Percentiles rank a stretch among this genome's conserved stretches.
phyloP scores from a whole-genome alignment of 1,284 basidiomycete genomes.

The Neolentinus lepideus region DNA sequence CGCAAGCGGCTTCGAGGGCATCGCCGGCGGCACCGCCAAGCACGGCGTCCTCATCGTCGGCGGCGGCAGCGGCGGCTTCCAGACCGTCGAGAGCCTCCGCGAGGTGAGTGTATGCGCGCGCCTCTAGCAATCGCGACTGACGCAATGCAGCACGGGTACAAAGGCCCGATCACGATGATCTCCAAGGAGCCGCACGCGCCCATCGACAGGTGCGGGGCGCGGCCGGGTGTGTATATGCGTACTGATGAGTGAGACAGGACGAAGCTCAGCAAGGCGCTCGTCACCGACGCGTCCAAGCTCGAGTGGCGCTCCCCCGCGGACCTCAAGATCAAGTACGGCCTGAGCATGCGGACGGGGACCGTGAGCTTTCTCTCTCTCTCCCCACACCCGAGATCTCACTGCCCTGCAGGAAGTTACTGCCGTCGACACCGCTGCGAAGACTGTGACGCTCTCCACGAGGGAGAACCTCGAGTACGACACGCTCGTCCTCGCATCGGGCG shows the following conservation, averaged over 20 bases:
- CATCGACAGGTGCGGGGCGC: constrained; percentile 64
- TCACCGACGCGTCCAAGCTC: constrained; percentile 72
- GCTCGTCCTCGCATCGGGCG: constrained; percentile 70
- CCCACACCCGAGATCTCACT: not conserved
- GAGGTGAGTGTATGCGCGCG: constrained; percentile 43
- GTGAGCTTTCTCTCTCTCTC: constrained; percentile 30
- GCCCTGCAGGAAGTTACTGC: constrained; percentile 52
- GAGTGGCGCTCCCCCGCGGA: constrained; percentile 70
- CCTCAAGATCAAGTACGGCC: constrained; percentile 76
- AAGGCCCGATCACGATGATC: constrained; percentile 72
- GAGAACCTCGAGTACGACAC: constrained; percentile 63
- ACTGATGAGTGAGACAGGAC: constrained; percentile 40
- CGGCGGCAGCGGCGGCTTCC: constrained; percentile 79
- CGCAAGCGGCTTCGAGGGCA: constrained; percentile 22
- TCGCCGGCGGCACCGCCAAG: constrained; percentile 28
- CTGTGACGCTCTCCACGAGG: constrained; percentile 51
- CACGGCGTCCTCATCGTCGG: constrained; percentile 82
- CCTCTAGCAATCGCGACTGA: too few species aligned
- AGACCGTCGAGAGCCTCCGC: constrained; percentile 78
- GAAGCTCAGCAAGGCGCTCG: constrained; percentile 85
- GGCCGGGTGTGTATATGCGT: not conserved
- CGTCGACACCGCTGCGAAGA: constrained; percentile 55
- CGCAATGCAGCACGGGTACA: constrained; percentile 60
- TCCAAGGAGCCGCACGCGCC: constrained; percentile 79
- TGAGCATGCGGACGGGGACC: constrained; percentile 63